Conservation (phyloP, 768 basidiomycete species). For the Cyathus striatus region DNA sequence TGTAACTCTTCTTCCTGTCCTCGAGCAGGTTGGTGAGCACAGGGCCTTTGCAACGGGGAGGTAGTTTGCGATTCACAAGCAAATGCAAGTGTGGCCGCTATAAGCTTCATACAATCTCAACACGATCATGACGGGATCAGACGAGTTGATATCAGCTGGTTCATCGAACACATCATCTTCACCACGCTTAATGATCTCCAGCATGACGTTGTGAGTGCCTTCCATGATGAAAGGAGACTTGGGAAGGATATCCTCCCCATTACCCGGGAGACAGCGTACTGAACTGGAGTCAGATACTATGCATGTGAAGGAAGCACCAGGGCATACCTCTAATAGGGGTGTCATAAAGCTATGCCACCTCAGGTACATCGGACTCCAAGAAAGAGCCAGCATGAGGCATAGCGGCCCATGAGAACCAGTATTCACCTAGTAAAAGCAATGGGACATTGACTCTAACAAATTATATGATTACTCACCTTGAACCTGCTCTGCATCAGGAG, state of each 20-base stretch:
- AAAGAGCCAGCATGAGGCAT: conserved; percentile 88
- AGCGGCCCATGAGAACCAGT: conserved; percentile 85
- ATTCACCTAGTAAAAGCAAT: conserved; percentile 50
- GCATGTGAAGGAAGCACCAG: not conserved
- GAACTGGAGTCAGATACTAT: not conserved
- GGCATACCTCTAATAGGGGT: conserved; percentile 69
- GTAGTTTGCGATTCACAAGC: conserved; percentile 47
- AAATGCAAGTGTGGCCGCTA: conserved; percentile 78
- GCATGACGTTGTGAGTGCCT: conserved; percentile 75
- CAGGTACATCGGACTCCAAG: conserved; percentile 85
- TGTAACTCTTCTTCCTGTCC: conserved; percentile 52
- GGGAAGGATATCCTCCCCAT: conserved; percentile 20
- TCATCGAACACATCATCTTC: conserved; percentile 61
- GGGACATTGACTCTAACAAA: too few relatives aligned
- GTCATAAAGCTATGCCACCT: conserved; percentile 78
- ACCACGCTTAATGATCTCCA: conserved; percentile 94
- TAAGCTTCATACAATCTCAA: conserved; percentile 90
- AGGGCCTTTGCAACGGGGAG: conserved; percentile 57
- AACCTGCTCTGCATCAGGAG: conserved; percentile 88
- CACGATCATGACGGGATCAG: conserved; percentile 52
- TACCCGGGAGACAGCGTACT: conserved; percentile 27
- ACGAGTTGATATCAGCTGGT: conserved; percentile 13
- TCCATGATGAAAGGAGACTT: conserved; percentile 59
- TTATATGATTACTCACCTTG: conserved; percentile 70
- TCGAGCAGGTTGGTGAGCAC: conserved; percentile 80